Evolutionary conservation across 768 basidiomycete species (phyloP).

Genomic region (Termitomyces sp.): DNA sequence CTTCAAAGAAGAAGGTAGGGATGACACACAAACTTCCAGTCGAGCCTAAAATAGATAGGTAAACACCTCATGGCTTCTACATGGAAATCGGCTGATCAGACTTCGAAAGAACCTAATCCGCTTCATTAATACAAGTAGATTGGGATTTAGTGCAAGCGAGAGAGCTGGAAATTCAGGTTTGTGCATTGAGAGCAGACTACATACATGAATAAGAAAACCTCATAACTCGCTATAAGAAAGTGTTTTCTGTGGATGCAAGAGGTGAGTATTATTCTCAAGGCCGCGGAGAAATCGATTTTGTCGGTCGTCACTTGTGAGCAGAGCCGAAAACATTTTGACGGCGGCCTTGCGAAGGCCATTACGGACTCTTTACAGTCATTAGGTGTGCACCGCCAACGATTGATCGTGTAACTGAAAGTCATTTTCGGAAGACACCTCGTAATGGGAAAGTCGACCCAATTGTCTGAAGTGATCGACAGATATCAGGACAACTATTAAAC

Average conservation of each 20-base stretch:
- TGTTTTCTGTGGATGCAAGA: not conserved
- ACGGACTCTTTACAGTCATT: not conserved
- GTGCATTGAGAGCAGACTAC: not conserved
- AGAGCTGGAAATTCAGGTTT: not conserved
- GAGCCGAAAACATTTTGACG: not conserved
- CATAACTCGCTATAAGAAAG: not conserved
- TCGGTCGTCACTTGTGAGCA: not conserved
- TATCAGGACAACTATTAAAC: slow-evolving; percentile 1
- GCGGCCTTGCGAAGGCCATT: not conserved
- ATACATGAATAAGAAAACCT: not conserved
- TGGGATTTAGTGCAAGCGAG: not conserved
- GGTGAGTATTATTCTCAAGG: not conserved
- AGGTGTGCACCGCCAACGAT: not conserved
- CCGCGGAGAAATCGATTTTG: not conserved
- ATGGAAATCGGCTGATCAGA: not conserved
- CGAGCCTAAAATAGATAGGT: not conserved
- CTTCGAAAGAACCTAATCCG: not conserved
- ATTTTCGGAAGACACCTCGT: not conserved
- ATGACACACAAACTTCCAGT: not conserved
- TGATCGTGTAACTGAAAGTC: slow-evolving; percentile 1
- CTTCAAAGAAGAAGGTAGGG: not conserved
- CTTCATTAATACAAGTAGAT: not conserved
- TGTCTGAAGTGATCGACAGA: not conserved
- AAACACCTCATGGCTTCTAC: slow-evolving; percentile 6
- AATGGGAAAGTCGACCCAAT: not conserved